Base-by-base conservation (phyloP, 352 stramenopile species). In the Pythium biforme region DNA sequence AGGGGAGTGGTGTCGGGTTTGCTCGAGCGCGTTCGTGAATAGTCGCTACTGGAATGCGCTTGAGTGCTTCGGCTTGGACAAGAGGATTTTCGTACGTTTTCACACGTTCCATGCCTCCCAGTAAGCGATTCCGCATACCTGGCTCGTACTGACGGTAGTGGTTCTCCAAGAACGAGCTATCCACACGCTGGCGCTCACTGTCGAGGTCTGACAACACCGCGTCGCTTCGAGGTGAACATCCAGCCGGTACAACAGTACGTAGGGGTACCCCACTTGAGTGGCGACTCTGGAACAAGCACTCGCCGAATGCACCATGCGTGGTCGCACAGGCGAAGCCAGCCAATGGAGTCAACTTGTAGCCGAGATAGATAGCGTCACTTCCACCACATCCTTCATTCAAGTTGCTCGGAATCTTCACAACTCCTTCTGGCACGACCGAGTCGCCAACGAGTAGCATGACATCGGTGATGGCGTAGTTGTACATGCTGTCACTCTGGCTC, bases 61-160 rank as follows among this genome's bases (percentile, higher is more conserved):
- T 81, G 17, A 89, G 62, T 3, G 84, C 86, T n/a, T 86, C 79
- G 15, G 73, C 70, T 58, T 94, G 83, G 60, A 91, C 79, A n/a
- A 62, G 27, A 29, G 74, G 74, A 49, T 64, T 77, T 59, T 94
- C 86, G 64, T 94, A 94, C 12, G 72, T 74, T 27, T 74, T 73
- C 27, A 75, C 83, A 52, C 79, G 74, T 25, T 83, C 55, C n/a
- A 90, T 34, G 1, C 77, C 77, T 43, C 72, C 70, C 29, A 79
- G 59, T 25, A 94, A 45, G 7, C 75, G 72, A 19, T 69, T 63
- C 14, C 66, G 48, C 74, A 94, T 88, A 19, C 41, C 47, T 11
- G 72, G 69, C 48, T 92, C 66, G 17, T 80, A 67, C n/a, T 79
- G 70, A 12, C 62, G 64, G 58, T 89, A 90, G 19, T 86, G 52